Percentiles rank a stretch among this genome's conserved stretches.
phyloP scores from a whole-genome alignment of 2,329 filamentous ascomycete species.

The Phialophora chinensis region DNA sequence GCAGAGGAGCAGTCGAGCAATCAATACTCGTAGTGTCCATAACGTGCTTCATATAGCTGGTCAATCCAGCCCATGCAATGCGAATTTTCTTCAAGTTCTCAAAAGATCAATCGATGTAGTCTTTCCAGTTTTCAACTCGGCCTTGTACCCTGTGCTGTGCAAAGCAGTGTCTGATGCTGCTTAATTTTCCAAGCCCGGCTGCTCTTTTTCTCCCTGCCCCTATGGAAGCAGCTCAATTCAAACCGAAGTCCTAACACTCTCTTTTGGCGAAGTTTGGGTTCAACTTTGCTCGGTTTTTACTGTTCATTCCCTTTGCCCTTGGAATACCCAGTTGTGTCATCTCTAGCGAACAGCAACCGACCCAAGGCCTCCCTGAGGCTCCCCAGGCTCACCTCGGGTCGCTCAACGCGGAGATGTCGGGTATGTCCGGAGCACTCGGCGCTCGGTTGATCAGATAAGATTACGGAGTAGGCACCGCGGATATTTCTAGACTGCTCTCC shows the following conservation, averaged over 20 bases:
- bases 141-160: background rate
- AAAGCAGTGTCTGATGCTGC: background rate
- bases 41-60: constrained; percentile 2
- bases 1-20: constrained; percentile 7
- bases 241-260: too few species aligned
- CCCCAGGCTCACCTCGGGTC: too few species aligned
- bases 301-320: background rate
- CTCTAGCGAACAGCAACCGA: too few species aligned
- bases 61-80: constrained; percentile 1
- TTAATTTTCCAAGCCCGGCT: too few species aligned
- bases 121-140: background rate
- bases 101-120: background rate
- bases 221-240: too few species aligned
- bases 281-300: background rate
- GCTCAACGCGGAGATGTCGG: background rate
- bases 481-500: background rate
- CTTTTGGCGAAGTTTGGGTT: too few species aligned
- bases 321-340: too few species aligned
- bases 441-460: constrained; percentile 21
- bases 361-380: too few species aligned
- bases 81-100: background rate
- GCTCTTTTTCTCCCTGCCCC: too few species aligned
- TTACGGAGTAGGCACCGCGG: constrained; percentile 7
- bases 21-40: constrained; percentile 1
- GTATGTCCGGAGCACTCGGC: background rate